Evolutionary conservation across 2,329 filamentous ascomycete genomes (phyloP), one percentile per base, ranked within the genome.

Genomic region (Colletotrichum tabaci): DNA sequence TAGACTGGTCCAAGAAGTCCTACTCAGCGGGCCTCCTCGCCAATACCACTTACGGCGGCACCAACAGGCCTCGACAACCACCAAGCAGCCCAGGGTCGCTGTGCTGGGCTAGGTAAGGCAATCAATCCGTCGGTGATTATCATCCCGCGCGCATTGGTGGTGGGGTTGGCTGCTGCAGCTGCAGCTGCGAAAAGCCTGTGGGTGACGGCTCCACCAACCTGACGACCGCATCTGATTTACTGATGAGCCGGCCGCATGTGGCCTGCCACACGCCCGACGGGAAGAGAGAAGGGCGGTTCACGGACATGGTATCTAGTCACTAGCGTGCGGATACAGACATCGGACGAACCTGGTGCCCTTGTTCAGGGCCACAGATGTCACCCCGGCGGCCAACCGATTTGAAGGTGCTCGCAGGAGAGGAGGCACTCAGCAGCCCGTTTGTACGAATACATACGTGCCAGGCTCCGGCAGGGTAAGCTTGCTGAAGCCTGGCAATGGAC

Each of bases 131-230:
- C 65, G 64, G 64, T 63, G 65, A 68, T 68, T 67, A 71, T 67
- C 68, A 57, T 71, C 68, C 68, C 68, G 68, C 57, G 30, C 68
- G 65, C 68, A 68, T 71, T 63, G 68, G 68, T 50, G 53, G 68
- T 63, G 68, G 68, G 47, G 66, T 70, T 42, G 70, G 70, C 64
- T 30, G 30, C 30, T 8, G 30, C 26, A 4, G 26, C 30, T 8
- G 30, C 30, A 8, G 30, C 26, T 26, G 70, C 70, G 70, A 70
- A 30, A 61, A 55, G 53, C 60, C 55, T 70, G 70, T 55, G 53
- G 46, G 70, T 55, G 53, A 50, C 61, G 61, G 66, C 66, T 63
- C 66, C 70, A 70, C 70, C 70, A 60, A 66, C 70, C 65, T 71
- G 68, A 68, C 68, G 58, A 68, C 55, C 65, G 66, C 68, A 68